Percentiles rank a stretch among this genome's conserved stretches.
Evolutionary conservation across 345 rosid genomes (phyloP).

Genomic region (Pugionium cornutum): DNA sequence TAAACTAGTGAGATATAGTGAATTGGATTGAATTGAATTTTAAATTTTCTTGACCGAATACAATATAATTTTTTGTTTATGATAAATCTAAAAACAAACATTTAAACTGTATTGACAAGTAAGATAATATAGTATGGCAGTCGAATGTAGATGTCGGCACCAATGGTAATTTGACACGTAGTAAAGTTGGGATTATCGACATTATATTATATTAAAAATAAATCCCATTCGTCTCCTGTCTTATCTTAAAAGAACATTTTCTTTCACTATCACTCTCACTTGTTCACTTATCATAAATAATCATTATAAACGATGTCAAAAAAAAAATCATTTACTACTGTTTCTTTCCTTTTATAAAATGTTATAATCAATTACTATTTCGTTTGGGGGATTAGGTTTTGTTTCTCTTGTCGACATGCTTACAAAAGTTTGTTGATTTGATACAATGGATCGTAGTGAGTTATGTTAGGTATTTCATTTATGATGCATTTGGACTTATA

Average conservation of each 20-base stretch:
- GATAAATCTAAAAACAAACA: slow-evolving; percentile 19
- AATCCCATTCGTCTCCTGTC: slow-evolving; percentile 22
- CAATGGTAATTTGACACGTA: neutral
- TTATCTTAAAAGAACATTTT: neutral
- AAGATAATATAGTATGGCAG: neutral
- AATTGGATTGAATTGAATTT: slow-evolving; percentile 23
- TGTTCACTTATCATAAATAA: neutral
- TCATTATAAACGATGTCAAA: slow-evolving; percentile 11
- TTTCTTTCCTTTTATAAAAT: neutral
- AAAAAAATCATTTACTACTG: slow-evolving; percentile 29
- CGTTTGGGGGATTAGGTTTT: slow-evolving; percentile 15
- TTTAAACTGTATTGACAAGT: neutral
- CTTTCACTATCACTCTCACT: neutral
- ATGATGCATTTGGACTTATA: neutral
- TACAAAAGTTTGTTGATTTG: neutral
- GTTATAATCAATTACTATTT: slow-evolving; percentile 17
- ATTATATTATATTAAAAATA: slow-evolving; percentile 25
- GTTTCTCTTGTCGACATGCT: slow-evolving; percentile 42
- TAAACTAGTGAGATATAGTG: neutral
- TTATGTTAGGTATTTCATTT: neutral
- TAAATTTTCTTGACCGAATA: slow-evolving; percentile 34
- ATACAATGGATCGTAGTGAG: slow-evolving; percentile 8
- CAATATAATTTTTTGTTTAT: neutral
- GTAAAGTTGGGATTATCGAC: slow-evolving; percentile 19
- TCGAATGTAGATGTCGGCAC: slow-evolving; percentile 38